A percentile compares a stretch with the other conserved stretches of the same genome.
phyloP scores from a whole-genome alignment of 306 rosid genomes.

The Rosa lucieae region DNA sequence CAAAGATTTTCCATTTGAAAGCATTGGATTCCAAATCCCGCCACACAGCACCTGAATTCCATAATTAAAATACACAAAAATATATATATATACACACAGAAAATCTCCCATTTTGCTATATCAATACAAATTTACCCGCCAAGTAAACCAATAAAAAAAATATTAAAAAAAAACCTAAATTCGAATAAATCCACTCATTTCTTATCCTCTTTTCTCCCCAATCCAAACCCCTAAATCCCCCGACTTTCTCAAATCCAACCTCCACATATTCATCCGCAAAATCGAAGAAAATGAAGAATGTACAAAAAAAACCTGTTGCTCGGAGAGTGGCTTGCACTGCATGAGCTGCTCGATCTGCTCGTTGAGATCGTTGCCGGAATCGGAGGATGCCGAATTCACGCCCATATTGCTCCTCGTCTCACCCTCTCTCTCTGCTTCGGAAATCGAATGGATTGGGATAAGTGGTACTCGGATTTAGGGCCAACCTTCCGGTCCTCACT shows the following conservation, averaged over 20 bases:
- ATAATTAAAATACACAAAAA: neutral
- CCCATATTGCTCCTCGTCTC: constrained; percentile 46
- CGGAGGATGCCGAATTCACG: constrained; percentile 56
- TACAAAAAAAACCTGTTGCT: constrained; percentile 72
- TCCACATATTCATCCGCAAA: neutral
- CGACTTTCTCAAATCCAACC: neutral
- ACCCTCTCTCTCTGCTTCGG: neutral
- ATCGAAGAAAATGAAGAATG: constrained; percentile 16
- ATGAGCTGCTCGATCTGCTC: constrained; percentile 99
- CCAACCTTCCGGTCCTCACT: constrained; percentile 22
- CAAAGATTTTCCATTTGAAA: neutral
- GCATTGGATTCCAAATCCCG: neutral
- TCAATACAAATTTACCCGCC: neutral
- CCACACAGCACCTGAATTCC: neutral
- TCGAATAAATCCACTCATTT: neutral
- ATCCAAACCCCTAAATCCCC: neutral
- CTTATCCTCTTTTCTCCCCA: neutral
- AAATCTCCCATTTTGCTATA: neutral
- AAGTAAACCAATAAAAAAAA: neutral
- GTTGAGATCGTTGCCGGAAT: constrained; percentile 60
- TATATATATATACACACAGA: too few relatives aligned
- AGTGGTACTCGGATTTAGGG: constrained; percentile 30
- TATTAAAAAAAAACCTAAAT: too few relatives aligned
- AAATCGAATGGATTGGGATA: constrained; percentile 13
- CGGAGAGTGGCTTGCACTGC: constrained; percentile 99